Percentiles rank a stretch among this genome's conserved stretches.
Conservation (phyloP, 345 rosid genomes). For the Moricandia arvensis region DNA sequence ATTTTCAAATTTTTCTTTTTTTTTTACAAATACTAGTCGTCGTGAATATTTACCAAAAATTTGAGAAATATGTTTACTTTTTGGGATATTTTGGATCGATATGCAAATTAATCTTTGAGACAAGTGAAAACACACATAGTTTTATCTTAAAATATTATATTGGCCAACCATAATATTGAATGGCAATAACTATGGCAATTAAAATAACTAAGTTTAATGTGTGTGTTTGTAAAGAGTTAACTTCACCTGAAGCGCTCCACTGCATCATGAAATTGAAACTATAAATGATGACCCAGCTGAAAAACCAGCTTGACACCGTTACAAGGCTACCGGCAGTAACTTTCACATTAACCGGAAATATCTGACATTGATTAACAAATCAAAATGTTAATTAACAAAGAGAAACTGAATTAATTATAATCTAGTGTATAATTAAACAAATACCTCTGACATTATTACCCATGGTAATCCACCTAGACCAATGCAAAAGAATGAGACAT, state of each 20-base stretch:
- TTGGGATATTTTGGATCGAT: not conserved
- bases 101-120: not conserved
- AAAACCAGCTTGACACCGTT: slow-evolving; percentile 44
- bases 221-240: not conserved
- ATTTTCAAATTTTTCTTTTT: not conserved
- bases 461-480: slow-evolving; percentile 60
- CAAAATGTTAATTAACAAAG: not conserved
- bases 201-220: not conserved
- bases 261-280: slow-evolving; percentile 53
- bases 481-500: slow-evolving; percentile 23
- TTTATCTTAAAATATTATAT: not conserved
- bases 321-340: slow-evolving; percentile 55
- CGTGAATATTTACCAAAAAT: not conserved
- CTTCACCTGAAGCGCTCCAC: slow-evolving; percentile 41
- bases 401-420: not conserved
- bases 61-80: not conserved
- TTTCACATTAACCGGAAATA: slow-evolving; percentile 53
- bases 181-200: not conserved
- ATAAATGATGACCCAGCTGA: slow-evolving; percentile 47
- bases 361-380: slow-evolving; percentile 24
- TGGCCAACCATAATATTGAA: not conserved
- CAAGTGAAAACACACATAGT: not conserved
- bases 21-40: not conserved
- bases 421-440: not conserved
- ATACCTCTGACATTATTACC: slow-evolving; percentile 72